A percentile compares a stretch with the other conserved stretches of the same genome.
Evolutionary conservation across 371 early-diverging fungal species (phyloP).

Genomic region (Choanephora cucurbitarum): DNA sequence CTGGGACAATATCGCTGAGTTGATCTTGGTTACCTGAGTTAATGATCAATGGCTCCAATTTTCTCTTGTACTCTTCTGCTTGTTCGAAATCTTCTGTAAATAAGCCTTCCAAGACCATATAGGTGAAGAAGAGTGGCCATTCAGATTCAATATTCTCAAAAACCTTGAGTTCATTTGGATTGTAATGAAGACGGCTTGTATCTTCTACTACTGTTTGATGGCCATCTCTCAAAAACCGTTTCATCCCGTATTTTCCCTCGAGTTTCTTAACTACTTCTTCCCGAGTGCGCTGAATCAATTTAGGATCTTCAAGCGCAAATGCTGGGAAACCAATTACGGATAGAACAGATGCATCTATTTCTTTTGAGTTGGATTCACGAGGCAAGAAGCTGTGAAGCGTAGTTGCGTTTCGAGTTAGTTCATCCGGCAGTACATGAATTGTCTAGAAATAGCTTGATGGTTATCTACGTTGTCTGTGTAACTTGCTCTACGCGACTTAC

Average conservation of each 20-base stretch:
- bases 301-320: slow-evolving; percentile 78
- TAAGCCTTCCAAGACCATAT: slow-evolving; percentile 81
- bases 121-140: slow-evolving; percentile 92
- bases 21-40: slow-evolving; percentile 53
- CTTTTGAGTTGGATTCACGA: slow-evolving; percentile 86
- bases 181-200: slow-evolving; percentile 74
- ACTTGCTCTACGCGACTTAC: slow-evolving; percentile 40
- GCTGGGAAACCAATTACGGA: slow-evolving; percentile 88
- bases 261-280: slow-evolving; percentile 80
- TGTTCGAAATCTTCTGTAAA: slow-evolving; percentile 69
- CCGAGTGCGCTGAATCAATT: slow-evolving; percentile 65
- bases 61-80: slow-evolving; percentile 68
- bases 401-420: slow-evolving; percentile 80
- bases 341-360: slow-evolving; percentile 84
- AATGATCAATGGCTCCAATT: slow-evolving; percentile 70
- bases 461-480: slow-evolving; percentile 6
- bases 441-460: slow-evolving; percentile 43
- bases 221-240: slow-evolving; percentile 88
- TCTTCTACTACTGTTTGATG: slow-evolving; percentile 87
- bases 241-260: slow-evolving; percentile 82
- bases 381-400: slow-evolving; percentile 82
- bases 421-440: slow-evolving; percentile 85
- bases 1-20: slow-evolving; percentile 19
- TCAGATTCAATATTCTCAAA: slow-evolving; percentile 89
- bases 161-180: slow-evolving; percentile 77